These are phyloP conservation scores for Aspergillus ostianus DNA, from an alignment of 495 filamentous ascomycete genomes.

Conservation along the genomic window DNA sequence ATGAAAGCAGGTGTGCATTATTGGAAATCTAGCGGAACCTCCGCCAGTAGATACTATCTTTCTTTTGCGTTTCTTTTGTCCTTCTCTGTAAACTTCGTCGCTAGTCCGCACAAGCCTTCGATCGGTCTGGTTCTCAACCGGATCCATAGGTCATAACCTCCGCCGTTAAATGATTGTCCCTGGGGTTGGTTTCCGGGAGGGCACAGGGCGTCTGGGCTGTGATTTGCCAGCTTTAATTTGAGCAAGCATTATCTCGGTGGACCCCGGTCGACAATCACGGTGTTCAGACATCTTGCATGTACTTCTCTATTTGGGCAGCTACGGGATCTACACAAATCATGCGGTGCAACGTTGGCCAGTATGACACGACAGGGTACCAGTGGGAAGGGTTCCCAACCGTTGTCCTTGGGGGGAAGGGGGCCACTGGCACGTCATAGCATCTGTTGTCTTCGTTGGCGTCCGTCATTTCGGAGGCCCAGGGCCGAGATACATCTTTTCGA, in stretches of 20 bases:
- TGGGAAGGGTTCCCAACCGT: constrained; percentile 15
- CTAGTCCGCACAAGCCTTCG: constrained; percentile 3
- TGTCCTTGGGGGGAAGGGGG: neutral
- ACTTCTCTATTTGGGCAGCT: constrained; percentile 29
- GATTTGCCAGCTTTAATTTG: constrained; percentile 18
- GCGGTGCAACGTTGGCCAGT: constrained; percentile 22
- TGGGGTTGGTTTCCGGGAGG: constrained; percentile 10
- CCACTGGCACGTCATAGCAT: constrained; percentile 25
- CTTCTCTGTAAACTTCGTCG: constrained; percentile 4
- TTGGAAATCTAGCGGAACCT: neutral
- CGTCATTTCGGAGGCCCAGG: neutral
- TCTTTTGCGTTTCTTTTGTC: constrained; percentile 4
- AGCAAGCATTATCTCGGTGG: constrained; percentile 23
- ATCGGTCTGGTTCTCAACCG: constrained; percentile 10
- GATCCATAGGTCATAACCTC: constrained; percentile 13
- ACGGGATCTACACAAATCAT: constrained; percentile 26
- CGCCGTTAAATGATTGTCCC: constrained; percentile 15
- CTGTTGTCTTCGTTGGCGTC: constrained; percentile 13
- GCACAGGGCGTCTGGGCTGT: constrained; percentile 10
- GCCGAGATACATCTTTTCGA: neutral
- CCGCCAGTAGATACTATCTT: neutral
- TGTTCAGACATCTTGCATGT: constrained; percentile 21
- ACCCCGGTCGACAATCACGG: constrained; percentile 22
- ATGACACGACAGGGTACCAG: constrained; percentile 16
- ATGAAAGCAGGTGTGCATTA: constrained; percentile 18